phyloP scores from a whole-genome alignment of 768 basidiomycete species.

The Boletus insuetus region DNA sequence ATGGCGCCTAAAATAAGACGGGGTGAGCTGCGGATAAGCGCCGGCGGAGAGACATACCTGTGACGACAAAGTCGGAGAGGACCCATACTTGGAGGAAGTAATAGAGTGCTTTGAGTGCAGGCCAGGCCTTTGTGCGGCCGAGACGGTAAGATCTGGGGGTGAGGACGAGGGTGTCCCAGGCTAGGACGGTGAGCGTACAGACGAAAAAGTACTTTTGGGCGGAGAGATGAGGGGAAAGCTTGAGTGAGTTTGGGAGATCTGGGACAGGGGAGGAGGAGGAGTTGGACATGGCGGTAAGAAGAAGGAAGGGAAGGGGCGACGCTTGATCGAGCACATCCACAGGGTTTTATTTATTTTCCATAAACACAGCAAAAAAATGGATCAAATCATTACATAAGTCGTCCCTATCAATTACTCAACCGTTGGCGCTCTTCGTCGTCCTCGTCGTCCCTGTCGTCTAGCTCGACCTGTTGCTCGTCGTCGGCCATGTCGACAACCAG shows the following conservation, averaged over 20 bases:
- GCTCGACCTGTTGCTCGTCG: not conserved
- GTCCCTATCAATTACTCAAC: not conserved
- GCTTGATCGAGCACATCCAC: too few species aligned
- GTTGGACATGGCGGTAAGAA: not conserved
- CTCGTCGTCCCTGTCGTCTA: not conserved
- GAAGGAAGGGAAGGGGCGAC: too few species aligned
- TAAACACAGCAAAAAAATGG: slow-evolving; percentile 19
- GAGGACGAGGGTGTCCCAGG: slow-evolving; percentile 87
- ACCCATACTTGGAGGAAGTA: slow-evolving; percentile 74
- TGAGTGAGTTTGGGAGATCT: slow-evolving; percentile 60
- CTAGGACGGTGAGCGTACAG: slow-evolving; percentile 85
- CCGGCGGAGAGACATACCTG: slow-evolving; percentile 46
- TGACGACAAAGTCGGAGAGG: slow-evolving; percentile 74
- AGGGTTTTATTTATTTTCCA: slow-evolving; percentile 5
- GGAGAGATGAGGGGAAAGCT: slow-evolving; percentile 72
- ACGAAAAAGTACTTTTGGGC: slow-evolving; percentile 91
- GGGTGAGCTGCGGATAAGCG: not conserved
- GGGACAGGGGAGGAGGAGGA: not conserved
- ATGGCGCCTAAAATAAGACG: slow-evolving; percentile 54
- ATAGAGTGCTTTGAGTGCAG: slow-evolving; percentile 72
- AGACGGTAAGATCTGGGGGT: slow-evolving; percentile 78
- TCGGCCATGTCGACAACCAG: slow-evolving; percentile 14
- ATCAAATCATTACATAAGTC: slow-evolving; percentile 24
- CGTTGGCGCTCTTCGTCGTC: too few species aligned
- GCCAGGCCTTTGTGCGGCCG: slow-evolving; percentile 62